Base-by-base conservation (phyloP, 345 rosid genomes). In the Linum trigynum region DNA sequence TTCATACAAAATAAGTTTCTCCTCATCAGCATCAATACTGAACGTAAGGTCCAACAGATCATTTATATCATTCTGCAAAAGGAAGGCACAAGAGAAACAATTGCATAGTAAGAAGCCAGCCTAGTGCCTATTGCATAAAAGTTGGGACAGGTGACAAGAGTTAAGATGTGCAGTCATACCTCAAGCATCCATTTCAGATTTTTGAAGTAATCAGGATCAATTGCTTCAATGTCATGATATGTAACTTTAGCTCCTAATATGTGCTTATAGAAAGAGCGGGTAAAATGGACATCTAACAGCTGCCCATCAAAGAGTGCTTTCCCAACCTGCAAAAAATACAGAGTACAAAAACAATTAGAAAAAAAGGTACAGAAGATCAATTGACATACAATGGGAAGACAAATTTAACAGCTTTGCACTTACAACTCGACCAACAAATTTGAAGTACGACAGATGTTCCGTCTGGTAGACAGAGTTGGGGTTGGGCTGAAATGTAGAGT, bases 1-100 rank as follows among this genome's bases (percentile, higher is more conserved):
- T 67, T 90, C 98, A 70, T 83, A 92, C 66, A 92, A 78, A 73
- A 92, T 90, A 71, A 77, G 79, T 78, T 92, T 85, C 80, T 92
- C 98, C 83, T 92, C 98, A 69, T 92, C 98, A 61, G 98, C 98
- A 53, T 92, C 98, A 32, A 92, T 84, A 79, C 97, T 92, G 76
- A 92, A 92, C 59, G 98, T 92, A 66, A 90, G 94, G 81, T 84
- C 91, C 48, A 75, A 79, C 62, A 80, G 84, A 72, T 90, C 98
- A 50, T 84, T 90, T 42, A 80, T 85, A 78, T 90, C 97, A 80
- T 90, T 85, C 98, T 92, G 91, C 78, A 69, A 71, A 70, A 68
- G 64, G 41, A 6, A 64, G 62, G 39, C 32, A 23, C 32, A 23
- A 23, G 32, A 23, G 32, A 23, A 62, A 14, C 51, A 45, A 45